phyloP scores from a whole-genome alignment of 192 early-diverging fungal species.

The Backusella liffmaniae region DNA sequence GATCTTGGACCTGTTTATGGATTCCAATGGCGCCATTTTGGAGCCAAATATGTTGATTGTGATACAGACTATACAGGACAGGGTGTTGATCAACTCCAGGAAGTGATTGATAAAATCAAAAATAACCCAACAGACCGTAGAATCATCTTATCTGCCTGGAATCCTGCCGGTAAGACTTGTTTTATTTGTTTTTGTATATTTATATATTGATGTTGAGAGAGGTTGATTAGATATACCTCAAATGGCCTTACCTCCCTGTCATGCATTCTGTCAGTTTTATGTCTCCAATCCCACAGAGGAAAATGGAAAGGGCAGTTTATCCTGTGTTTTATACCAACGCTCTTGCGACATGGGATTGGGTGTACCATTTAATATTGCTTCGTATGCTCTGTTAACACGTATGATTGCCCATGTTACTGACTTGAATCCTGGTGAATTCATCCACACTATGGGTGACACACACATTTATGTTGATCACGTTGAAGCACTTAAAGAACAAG shows the following conservation, averaged over 20 bases:
- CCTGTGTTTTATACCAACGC: constrained; percentile 95
- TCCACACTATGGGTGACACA: constrained; percentile 94
- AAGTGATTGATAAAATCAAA: constrained; percentile 85
- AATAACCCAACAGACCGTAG: constrained; percentile 85
- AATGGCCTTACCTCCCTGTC: constrained; percentile 98
- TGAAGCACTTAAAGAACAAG: constrained; percentile 78
- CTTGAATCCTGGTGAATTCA: constrained; percentile 77
- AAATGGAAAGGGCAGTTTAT: constrained; percentile 57
- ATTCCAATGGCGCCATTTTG: constrained; percentile 99
- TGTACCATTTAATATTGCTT: constrained; percentile 98
- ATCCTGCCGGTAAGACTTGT: constrained; percentile 73
- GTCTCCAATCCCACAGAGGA: constrained; percentile 69
- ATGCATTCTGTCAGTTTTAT: constrained; percentile 97
- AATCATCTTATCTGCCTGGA: constrained; percentile 96
- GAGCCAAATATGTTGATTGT: constrained; percentile 81
- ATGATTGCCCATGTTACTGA: constrained; percentile 90
- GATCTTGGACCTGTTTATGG: constrained; percentile 97
- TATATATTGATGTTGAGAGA: neutral
- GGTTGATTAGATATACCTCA: constrained; percentile 60
- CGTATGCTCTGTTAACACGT: constrained; percentile 88
- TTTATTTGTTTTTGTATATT: too few relatives aligned
- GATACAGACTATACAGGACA: constrained; percentile 86
- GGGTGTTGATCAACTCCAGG: constrained; percentile 91
- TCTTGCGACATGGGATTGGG: constrained; percentile 96
- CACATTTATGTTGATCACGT: constrained; percentile 94